A percentile compares a stretch with the other conserved stretches of the same genome.
Evolutionary conservation across 805 yeast genomes (phyloP).

Genomic region (Zygosaccharomyces kombuchaensis): DNA sequence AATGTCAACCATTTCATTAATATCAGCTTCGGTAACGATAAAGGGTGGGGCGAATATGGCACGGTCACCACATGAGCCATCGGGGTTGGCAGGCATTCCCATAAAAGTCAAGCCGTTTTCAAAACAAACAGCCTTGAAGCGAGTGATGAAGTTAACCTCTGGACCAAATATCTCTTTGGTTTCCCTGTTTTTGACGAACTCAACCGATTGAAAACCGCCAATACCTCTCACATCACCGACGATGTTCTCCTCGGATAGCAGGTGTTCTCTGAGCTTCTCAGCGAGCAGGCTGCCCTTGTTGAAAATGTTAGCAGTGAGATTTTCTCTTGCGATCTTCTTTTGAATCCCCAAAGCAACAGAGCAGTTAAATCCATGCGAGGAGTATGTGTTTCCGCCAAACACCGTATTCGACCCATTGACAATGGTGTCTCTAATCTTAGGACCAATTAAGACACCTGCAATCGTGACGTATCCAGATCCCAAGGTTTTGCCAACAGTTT

Average conservation of each 20-base stretch:
- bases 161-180: conserved; percentile 48
- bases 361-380: conserved; percentile 45
- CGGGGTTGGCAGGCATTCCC: conserved; percentile 45
- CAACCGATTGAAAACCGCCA: conserved; percentile 57
- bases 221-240: conserved; percentile 61
- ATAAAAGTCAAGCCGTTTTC: conserved; percentile 45
- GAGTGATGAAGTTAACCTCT: conserved; percentile 36
- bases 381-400: conserved; percentile 48
- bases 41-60: conserved; percentile 46
- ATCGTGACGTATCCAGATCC: conserved; percentile 48
- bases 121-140: conserved; percentile 34
- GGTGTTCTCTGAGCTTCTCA: conserved; percentile 33
- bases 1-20: conserved; percentile 40
- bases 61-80: conserved; percentile 39
- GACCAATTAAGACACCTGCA: conserved; percentile 44
- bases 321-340: conserved; percentile 36
- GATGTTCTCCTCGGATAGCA: conserved; percentile 34
- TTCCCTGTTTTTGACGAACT: conserved; percentile 48
- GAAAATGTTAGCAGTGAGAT: conserved; percentile 41
- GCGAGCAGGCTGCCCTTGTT: conserved; percentile 43
- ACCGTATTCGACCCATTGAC: conserved; percentile 39
- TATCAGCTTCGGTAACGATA: conserved; percentile 40
- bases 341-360: conserved; percentile 46
- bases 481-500: conserved; percentile 46
- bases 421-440: conserved; percentile 38